phyloP scores from a whole-genome alignment of 2,329 filamentous ascomycete species.

The Xylariaceae sp. region DNA sequence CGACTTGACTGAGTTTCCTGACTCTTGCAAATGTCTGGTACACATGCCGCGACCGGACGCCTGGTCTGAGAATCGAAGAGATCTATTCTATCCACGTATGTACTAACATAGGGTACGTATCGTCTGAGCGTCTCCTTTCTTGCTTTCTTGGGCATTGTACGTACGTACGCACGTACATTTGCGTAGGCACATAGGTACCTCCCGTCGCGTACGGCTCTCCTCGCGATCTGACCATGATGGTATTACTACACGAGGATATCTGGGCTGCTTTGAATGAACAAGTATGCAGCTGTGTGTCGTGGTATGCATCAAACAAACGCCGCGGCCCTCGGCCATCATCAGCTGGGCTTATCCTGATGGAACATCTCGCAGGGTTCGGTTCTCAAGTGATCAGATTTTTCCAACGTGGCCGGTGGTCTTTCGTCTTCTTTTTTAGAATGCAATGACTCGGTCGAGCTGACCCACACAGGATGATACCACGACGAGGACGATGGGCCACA shows the following conservation, averaged over 20 bases:
- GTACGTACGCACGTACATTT: too few relatives aligned
- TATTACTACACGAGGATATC: background rate
- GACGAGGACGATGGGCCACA: conserved; percentile 3
- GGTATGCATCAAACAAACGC: background rate
- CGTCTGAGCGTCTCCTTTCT: too few relatives aligned
- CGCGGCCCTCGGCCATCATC: background rate
- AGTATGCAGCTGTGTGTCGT: background rate
- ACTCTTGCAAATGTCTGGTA: too few relatives aligned
- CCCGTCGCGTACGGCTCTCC: too few relatives aligned
- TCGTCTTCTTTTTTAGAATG: conserved; percentile 9
- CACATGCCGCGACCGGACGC: too few relatives aligned
- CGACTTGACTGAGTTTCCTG: too few relatives aligned
- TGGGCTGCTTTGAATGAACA: background rate
- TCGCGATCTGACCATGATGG: too few relatives aligned
- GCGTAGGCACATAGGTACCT: too few relatives aligned
- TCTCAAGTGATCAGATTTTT: conserved; percentile 3
- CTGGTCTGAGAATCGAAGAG: too few relatives aligned
- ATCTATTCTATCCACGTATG: too few relatives aligned
- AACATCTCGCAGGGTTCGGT: background rate
- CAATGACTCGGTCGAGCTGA: conserved; percentile 8
- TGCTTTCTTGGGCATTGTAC: too few relatives aligned
- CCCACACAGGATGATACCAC: conserved; percentile 4
- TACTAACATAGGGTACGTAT: too few relatives aligned
- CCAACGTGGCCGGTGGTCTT: conserved; percentile 12
- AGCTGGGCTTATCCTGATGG: background rate